A percentile compares a stretch with the other conserved stretches of the same genome.
Conservation (phyloP, 148 eudicot species). For the Heliamphora exappendiculata region DNA sequence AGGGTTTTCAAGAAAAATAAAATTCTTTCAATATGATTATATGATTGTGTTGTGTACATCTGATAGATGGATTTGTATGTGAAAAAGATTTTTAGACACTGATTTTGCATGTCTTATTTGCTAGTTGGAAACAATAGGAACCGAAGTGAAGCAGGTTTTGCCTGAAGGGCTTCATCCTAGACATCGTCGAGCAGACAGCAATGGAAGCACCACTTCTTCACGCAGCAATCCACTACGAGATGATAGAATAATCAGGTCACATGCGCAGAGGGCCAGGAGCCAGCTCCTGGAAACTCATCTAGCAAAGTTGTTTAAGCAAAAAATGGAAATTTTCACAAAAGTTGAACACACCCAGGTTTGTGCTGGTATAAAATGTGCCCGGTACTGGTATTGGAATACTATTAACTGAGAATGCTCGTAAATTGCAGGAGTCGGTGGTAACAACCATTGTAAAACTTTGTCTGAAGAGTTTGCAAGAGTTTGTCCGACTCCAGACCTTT, state of each 20-base stretch:
- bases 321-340: constrained; percentile 95
- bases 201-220: constrained; percentile 83
- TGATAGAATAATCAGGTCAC: constrained; percentile 59
- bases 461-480: constrained; percentile 91
- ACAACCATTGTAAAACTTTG: constrained; percentile 72
- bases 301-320: constrained; percentile 89
- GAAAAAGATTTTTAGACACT: not conserved
- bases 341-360: constrained; percentile 89
- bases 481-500: constrained; percentile 81
- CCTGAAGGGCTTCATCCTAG: constrained; percentile 67
- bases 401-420: constrained; percentile 6
- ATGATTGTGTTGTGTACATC: not conserved
- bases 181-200: constrained; percentile 86
- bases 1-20: not conserved
- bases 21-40: not conserved
- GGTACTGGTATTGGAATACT: not conserved
- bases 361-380: constrained; percentile 9
- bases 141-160: constrained; percentile 77
- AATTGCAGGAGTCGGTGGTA: constrained; percentile 75
- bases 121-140: constrained; percentile 55
- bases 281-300: constrained; percentile 94
- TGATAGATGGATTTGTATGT: not conserved
- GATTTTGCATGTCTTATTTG: constrained; percentile 14
- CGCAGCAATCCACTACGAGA: constrained; percentile 90
- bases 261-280: constrained; percentile 79